Evolutionary conservation across 2,329 filamentous ascomycete species (phyloP), one percentile per base, ranked within the genome.

Genomic region (Aspergillaceae sp.): DNA sequence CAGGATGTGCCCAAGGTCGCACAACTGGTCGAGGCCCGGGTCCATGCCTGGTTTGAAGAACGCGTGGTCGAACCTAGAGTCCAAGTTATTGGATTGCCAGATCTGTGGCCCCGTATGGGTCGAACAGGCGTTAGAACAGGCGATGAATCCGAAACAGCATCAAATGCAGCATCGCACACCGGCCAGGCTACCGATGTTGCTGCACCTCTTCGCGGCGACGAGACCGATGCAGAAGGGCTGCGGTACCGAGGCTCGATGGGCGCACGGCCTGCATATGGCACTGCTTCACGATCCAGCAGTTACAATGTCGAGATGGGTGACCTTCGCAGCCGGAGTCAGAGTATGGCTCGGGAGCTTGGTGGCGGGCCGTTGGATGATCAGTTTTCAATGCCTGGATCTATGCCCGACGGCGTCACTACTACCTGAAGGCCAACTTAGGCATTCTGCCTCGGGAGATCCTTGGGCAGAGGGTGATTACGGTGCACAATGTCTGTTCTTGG

Each of bases 1-100:
- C 79, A 83, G 58, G 80, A 84, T 58, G 78, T 84, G 0, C 80
- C 80, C 9, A 84, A 84, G 51, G 80, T 83, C 41, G 80, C 80
- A 0, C 80, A 83, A 51, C 67, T 84, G 1, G 78, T 84, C 32
- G 80, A 84, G 61, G 76, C 76, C 4, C 72, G 80, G 38, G 74
- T 83, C 4, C 80, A 83, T 55, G 75, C 79, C 35, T 84, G 80
- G 80, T 83, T 84, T 56, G 80, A 84, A 58, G 80, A 83, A 50
- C 74, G 80, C 40, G 80, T 79, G 33, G 80, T 84, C 4, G 79
- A 83, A 57, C 80, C 80, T 3, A 73, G 80, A 10, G 81, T 83
- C 51, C 80, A 83, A 56, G 79, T 83, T 30, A 80, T 83, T 26
- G 77, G 79, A 1, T 64, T 83, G 3, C 79, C 79, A 1, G 77